Evolutionary conservation across 1,284 basidiomycete genomes (phyloP).

Genomic region (Veloporphyrellus conicus): DNA sequence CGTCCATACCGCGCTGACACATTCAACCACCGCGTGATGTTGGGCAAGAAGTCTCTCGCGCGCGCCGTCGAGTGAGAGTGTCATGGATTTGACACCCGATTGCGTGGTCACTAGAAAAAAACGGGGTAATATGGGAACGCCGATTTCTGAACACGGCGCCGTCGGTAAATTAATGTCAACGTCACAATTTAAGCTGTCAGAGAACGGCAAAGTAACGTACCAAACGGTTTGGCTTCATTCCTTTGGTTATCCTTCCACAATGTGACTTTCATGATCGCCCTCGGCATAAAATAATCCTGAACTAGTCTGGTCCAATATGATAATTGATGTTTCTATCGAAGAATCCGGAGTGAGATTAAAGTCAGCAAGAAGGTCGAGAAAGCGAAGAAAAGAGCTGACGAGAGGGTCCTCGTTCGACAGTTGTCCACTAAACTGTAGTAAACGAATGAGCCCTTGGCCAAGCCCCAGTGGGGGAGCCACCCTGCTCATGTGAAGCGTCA

Average conservation of each 20-base stretch:
- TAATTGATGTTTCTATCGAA: slow-evolving; percentile 52
- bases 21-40: slow-evolving; percentile 60
- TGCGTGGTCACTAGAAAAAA: slow-evolving; percentile 78
- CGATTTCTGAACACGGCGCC: slow-evolving; percentile 53
- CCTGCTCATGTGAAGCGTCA: slow-evolving; percentile 21
- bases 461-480: slow-evolving; percentile 38
- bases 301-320: slow-evolving; percentile 62
- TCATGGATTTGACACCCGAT: slow-evolving; percentile 76
- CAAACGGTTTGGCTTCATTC: slow-evolving; percentile 73
- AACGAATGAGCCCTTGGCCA: slow-evolving; percentile 56
- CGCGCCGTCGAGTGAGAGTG: slow-evolving; percentile 64
- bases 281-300: slow-evolving; percentile 60
- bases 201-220: slow-evolving; percentile 40
- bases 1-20: slow-evolving; percentile 66
- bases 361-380: slow-evolving; percentile 1
- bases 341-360: slow-evolving; percentile 1
- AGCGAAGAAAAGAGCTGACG: slow-evolving; percentile 35
- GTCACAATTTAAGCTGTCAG: slow-evolving; percentile 1
- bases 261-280: slow-evolving; percentile 67
- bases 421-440: slow-evolving; percentile 63
- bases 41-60: slow-evolving; percentile 52
- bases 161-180: slow-evolving; percentile 14
- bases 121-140: slow-evolving; percentile 69
- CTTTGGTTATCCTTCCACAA: slow-evolving; percentile 75
- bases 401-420: slow-evolving; percentile 49